Base-by-base conservation (phyloP, 768 basidiomycete species). In the Calocera cornea region DNA sequence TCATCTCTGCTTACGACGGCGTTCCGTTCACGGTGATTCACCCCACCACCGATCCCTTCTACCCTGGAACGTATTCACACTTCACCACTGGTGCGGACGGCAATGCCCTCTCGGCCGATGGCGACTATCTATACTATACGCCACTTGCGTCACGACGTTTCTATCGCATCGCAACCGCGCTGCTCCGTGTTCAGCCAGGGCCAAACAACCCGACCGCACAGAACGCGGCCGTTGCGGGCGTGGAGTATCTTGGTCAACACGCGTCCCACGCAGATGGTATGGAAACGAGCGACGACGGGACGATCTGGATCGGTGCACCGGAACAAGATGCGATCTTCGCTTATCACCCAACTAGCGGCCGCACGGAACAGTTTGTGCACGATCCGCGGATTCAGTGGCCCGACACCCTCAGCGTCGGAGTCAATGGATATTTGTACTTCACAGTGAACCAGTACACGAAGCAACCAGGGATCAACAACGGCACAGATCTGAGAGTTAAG, bases 71-170 rank as follows among this genome's bases (percentile, higher is more conserved):
- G 36, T 64, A 41, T 22, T 14, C 31, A 2, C 64, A 34, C 2
- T 36, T 41, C n/a, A 34, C 34, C 64, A 64, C 64, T 3, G 64
- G 64, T 11, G 34, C 64, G 12, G 64, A 64, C 64, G 64, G 64
- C 7, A 64, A 36, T 10, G 64, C 64, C 2, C n/a, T 64, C 19
- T 36, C 34, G 11, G 64, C 64, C 33, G 64, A 64, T 24, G 64
- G 64, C 3, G 64, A 64, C 11, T 64, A 64, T n/a, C 64, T 64
- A 14, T 64, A 64, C 36, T 64, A 64, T 34, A 36, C 34, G 7
- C 64, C 64, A 12, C 34, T 64, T 8, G 24, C 33, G 12, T 36
- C 33, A 11, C 7, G 64, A 12, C 2, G 38, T 2, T 64, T 64
- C 22, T 64, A 64, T 24, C 64, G 64, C 34, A 22, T 64, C 33